phyloP scores from a whole-genome alignment of 1,139 yeast genomes.

The Blastobotrys arbuscula region DNA sequence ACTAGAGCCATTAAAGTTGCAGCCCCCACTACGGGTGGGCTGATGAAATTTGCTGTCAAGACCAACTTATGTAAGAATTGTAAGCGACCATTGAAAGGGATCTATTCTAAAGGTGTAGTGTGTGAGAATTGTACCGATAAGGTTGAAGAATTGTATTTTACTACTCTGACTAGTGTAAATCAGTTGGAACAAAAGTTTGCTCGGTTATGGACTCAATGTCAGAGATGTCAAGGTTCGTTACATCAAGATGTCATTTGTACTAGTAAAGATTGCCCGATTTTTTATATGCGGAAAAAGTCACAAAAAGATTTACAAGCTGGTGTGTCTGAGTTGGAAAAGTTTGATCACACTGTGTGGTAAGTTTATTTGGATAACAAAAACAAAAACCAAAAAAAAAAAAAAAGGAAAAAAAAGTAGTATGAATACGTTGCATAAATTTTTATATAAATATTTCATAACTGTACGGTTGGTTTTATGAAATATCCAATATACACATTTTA shows the following conservation, averaged over 20 bases:
- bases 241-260: slow-evolving; percentile 96
- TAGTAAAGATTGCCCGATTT: slow-evolving; percentile 94
- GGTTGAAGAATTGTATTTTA: slow-evolving; percentile 74
- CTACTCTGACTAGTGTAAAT: slow-evolving; percentile 73
- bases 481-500: too few species aligned
- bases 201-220: slow-evolving; percentile 96
- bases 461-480: too few species aligned
- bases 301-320: slow-evolving; percentile 78
- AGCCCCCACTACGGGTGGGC: slow-evolving; percentile 64
- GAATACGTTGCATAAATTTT: too few species aligned
- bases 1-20: slow-evolving; percentile 72
- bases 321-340: slow-evolving; percentile 63
- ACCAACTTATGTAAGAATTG: slow-evolving; percentile 87
- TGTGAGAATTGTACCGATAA: slow-evolving; percentile 73
- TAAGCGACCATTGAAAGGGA: slow-evolving; percentile 64
- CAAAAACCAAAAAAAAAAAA: too few species aligned
- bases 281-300: slow-evolving; percentile 93
- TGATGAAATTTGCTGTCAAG: slow-evolving; percentile 88
- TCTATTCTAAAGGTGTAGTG: slow-evolving; percentile 65
- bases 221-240: slow-evolving; percentile 91
- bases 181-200: slow-evolving; percentile 78
- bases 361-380: too few species aligned
- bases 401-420: too few species aligned
- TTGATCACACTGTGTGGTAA: slow-evolving; percentile 41
- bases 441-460: too few species aligned